Conservation (phyloP, 2,329 filamentous ascomycete genomes). For the Phialophora tarda region DNA sequence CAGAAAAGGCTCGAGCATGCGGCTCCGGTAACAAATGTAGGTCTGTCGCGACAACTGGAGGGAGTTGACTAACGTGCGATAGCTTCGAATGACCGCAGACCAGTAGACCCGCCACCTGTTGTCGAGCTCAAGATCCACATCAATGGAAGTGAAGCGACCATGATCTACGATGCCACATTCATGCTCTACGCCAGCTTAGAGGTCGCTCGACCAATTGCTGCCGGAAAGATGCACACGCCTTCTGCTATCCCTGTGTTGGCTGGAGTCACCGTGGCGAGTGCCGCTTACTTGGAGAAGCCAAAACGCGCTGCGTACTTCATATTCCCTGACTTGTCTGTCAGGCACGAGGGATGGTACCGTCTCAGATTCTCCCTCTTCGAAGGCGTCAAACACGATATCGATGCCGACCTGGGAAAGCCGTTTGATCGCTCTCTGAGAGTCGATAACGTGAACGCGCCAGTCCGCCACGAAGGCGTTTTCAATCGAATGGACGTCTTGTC, state of each 20-base stretch:
- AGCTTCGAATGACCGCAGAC: conserved; percentile 86
- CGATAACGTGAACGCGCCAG: conserved; percentile 52
- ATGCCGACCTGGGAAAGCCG: conserved; percentile 67
- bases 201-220: conserved; percentile 79
- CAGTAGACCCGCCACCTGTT: conserved; percentile 92
- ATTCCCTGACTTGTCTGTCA: conserved; percentile 93
- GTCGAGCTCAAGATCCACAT: conserved; percentile 88
- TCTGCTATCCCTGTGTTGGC: conserved; percentile 83
- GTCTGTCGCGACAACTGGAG: conserved; percentile 49
- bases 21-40: conserved; percentile 93
- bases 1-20: conserved; percentile 90
- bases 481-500: conserved; percentile 92
- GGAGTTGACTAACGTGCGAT: conserved; percentile 18
- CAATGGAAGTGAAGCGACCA: conserved; percentile 76
- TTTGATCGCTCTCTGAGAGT: conserved; percentile 43
- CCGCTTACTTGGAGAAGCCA: conserved; percentile 93
- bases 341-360: conserved; percentile 92
- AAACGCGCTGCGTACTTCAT: conserved; percentile 85
- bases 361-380: conserved; percentile 93
- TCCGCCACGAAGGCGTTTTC: conserved; percentile 66
- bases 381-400: conserved; percentile 83
- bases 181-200: conserved; percentile 95
- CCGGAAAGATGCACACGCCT: conserved; percentile 73
- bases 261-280: conserved; percentile 91
- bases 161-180: conserved; percentile 94